Conservation (phyloP, 2,329 filamentous ascomycete species). For the Penicillium capsulatum region DNA sequence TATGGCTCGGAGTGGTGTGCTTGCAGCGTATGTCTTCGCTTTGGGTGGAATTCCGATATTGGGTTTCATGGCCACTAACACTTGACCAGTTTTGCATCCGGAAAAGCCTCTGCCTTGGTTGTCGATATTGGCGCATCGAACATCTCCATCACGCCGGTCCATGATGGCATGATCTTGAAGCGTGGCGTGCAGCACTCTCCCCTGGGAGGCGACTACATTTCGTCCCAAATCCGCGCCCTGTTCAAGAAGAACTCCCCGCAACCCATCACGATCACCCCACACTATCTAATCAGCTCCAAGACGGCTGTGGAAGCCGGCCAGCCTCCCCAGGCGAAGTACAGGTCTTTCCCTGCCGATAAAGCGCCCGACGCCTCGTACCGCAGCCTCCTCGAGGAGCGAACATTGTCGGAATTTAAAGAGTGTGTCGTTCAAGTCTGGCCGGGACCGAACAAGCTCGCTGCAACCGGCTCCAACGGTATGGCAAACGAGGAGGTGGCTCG, state of each 20-base stretch:
- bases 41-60: background rate
- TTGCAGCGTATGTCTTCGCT: constrained; percentile 61
- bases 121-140: constrained; percentile 87
- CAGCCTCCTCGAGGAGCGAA: constrained; percentile 81
- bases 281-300: constrained; percentile 85
- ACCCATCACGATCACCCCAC: constrained; percentile 73
- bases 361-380: constrained; percentile 67
- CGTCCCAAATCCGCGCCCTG: constrained; percentile 76
- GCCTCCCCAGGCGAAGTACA: constrained; percentile 70
- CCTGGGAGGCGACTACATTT: constrained; percentile 84
- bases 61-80: constrained; percentile 5
- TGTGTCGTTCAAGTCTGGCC: constrained; percentile 92
- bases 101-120: constrained; percentile 88
- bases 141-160: constrained; percentile 82
- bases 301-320: constrained; percentile 80
- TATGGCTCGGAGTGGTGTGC: constrained; percentile 80
- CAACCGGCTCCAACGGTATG: constrained; percentile 49
- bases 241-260: constrained; percentile 63
- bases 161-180: constrained; percentile 91
- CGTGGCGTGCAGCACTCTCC: constrained; percentile 82
- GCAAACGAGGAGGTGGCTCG: constrained; percentile 72
- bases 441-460: constrained; percentile 64
- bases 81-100: constrained; percentile 67
- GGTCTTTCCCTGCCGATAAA: constrained; percentile 59
- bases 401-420: constrained; percentile 95